These are phyloP conservation scores for Chlorella vulgaris DNA, from an alignment of 139 green algal genomes.

Conservation along the genomic window DNA sequence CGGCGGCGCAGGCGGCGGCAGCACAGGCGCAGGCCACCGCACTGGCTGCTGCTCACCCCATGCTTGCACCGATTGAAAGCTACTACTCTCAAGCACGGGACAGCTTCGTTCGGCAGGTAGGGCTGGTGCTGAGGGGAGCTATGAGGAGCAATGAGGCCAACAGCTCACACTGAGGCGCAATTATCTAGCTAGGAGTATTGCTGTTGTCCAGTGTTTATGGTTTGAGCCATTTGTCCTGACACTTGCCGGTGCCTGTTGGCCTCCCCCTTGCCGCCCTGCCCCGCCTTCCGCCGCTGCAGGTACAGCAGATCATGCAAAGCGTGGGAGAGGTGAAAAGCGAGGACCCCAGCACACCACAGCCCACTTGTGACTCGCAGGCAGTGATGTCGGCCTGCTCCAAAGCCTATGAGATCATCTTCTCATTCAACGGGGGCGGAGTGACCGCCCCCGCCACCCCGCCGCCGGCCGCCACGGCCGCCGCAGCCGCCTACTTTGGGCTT, in stretches of 20 bases:
- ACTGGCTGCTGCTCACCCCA: neutral
- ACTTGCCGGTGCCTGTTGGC: no score
- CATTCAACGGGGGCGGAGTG: neutral
- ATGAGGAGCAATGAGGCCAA: no score
- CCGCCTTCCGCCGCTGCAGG: neutral
- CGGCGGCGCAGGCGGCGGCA: neutral
- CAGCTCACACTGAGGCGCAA: no score
- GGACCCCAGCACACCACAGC: neutral
- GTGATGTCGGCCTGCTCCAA: slow-evolving; percentile 27
- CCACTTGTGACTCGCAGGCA: slow-evolving; percentile 11
- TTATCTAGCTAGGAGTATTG: no score
- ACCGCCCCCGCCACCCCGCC: neutral
- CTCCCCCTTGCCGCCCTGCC: no score
- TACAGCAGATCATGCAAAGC: slow-evolving; percentile 17
- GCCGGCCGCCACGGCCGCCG: neutral
- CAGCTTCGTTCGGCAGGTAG: slow-evolving; percentile 26
- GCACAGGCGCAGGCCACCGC: slow-evolving; percentile 2
- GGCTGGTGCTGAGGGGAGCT: neutral
- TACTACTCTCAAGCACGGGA: slow-evolving; percentile 13
- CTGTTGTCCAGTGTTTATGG: no score
- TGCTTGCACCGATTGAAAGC: slow-evolving; percentile 8
- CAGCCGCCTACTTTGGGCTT: slow-evolving; percentile 8
- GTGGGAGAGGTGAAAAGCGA: neutral
- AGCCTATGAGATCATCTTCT: slow-evolving; percentile 23
- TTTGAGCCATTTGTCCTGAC: no score